A percentile compares a stretch with the other conserved stretches of the same genome.
Evolutionary conservation across 768 basidiomycete genomes (phyloP).

Genomic region (Psilocybe subaeruginosa): DNA sequence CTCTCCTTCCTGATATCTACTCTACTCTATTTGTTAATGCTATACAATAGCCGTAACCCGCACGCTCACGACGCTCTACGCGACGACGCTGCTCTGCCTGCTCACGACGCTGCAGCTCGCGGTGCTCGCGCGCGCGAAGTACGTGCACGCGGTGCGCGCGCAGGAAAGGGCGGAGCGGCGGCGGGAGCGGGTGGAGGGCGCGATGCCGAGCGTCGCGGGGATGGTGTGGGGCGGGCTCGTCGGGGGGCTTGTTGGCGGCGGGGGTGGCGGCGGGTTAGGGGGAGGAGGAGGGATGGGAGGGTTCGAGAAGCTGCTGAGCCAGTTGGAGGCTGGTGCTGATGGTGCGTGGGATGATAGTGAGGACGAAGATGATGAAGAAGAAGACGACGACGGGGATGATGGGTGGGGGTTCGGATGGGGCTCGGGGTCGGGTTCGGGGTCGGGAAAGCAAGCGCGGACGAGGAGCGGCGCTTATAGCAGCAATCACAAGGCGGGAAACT

Average conservation of each 20-base stretch:
- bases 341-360: conserved; percentile 21
- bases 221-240: not conserved
- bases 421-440: not conserved
- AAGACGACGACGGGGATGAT: conserved; percentile 18
- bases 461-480: too few relatives aligned
- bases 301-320: conserved; percentile 11
- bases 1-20: too few relatives aligned
- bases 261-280: not conserved
- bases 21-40: too few relatives aligned
- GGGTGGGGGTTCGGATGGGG: conserved; percentile 15
- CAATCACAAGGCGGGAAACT: too few relatives aligned
- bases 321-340: conserved; percentile 4
- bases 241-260: not conserved
- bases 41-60: conserved; percentile 83
- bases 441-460: too few relatives aligned
- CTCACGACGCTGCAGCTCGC: conserved; percentile 87
- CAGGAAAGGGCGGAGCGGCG: conserved; percentile 61
- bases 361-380: conserved; percentile 20
- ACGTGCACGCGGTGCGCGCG: conserved; percentile 69
- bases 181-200: conserved; percentile 45
- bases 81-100: conserved; percentile 83
- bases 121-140: conserved; percentile 80
- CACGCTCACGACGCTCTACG: conserved; percentile 84
- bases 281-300: not conserved
- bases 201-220: conserved; percentile 31